These are phyloP conservation scores for Beauveria caledonica DNA, from an alignment of 2,329 filamentous ascomycete species.

Conservation along the genomic window DNA sequence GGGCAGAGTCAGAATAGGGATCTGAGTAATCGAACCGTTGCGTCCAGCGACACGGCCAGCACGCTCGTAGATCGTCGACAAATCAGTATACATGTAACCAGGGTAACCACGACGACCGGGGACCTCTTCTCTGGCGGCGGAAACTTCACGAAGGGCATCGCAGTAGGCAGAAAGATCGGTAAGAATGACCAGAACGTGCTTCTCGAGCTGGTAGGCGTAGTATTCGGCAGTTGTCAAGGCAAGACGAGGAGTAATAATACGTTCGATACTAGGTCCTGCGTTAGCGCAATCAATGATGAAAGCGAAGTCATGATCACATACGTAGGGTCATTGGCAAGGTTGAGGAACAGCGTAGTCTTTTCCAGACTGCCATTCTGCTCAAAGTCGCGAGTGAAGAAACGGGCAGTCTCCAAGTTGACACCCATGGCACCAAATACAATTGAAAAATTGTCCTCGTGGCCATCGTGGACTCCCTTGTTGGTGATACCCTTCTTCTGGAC, in stretches of 20 bases:
- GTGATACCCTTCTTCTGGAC: slow-evolving; percentile 70
- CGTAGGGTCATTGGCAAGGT: slow-evolving; percentile 98
- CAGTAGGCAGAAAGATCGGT: slow-evolving; percentile 98
- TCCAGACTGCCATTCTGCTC: slow-evolving; percentile 99
- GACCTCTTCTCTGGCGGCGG: slow-evolving; percentile 95
- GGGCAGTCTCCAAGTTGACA: slow-evolving; percentile 98
- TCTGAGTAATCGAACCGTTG: slow-evolving; percentile 98
- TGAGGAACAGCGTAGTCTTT: slow-evolving; percentile 93
- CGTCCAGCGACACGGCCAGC: slow-evolving; percentile 94
- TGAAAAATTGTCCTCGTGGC: slow-evolving; percentile 98
- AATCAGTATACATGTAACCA: slow-evolving; percentile 99
- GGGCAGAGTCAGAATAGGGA: slow-evolving; percentile 98
- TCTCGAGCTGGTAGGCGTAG: slow-evolving; percentile 99
- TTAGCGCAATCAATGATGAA: neutral
- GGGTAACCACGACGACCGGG: slow-evolving; percentile 98
- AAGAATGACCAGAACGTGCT: slow-evolving; percentile 97
- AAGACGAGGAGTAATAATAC: slow-evolving; percentile 98
- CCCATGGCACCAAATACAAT: slow-evolving; percentile 99
- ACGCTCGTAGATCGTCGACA: slow-evolving; percentile 99
- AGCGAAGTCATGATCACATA: slow-evolving; percentile 39
- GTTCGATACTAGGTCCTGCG: slow-evolving; percentile 66
- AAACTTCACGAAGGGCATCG: slow-evolving; percentile 97
- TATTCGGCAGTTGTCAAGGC: slow-evolving; percentile 98
- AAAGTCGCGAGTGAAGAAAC: slow-evolving; percentile 98
- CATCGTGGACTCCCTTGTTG: slow-evolving; percentile 93